These are phyloP conservation scores for Barnettozyma botsteinii DNA, from an alignment of 805 yeast genomes.

Conservation along the genomic window DNA sequence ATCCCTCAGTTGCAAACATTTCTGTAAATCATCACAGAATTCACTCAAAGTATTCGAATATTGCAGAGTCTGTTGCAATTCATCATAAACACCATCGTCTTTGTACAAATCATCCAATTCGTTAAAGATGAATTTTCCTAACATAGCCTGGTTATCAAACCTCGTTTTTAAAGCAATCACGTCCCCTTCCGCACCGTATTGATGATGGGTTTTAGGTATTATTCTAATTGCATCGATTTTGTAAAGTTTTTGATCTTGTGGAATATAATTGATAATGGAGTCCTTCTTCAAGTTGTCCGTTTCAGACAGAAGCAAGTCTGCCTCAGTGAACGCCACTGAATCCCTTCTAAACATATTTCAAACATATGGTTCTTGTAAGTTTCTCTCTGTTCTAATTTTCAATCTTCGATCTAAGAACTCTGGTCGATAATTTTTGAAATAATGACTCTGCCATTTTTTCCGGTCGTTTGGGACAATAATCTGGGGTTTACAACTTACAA, in stretches of 20 bases:
- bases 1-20: conserved; percentile 47
- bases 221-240: conserved; percentile 7
- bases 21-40: conserved; percentile 13
- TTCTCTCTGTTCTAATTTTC: too few species aligned
- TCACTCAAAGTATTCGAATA: conserved; percentile 10
- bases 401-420: too few species aligned
- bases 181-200: conserved; percentile 20
- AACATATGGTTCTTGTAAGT: too few species aligned
- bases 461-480: not conserved
- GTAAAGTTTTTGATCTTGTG: conserved; percentile 7
- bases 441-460: not conserved
- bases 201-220: conserved; percentile 15
- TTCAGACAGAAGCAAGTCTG: not conserved
- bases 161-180: conserved; percentile 16
- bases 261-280: conserved; percentile 3
- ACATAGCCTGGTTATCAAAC: conserved; percentile 22
- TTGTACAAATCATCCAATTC: conserved; percentile 7
- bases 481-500: too few species aligned
- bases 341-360: conserved; percentile 1
- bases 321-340: conserved; percentile 3
- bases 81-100: conserved; percentile 6
- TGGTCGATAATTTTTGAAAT: too few species aligned
- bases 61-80: conserved; percentile 11
- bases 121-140: conserved; percentile 14
- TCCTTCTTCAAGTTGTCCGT: conserved; percentile 3